Evolutionary conservation across 2,329 filamentous ascomycete species (phyloP).

Genomic region (Colletotrichum tabaci): DNA sequence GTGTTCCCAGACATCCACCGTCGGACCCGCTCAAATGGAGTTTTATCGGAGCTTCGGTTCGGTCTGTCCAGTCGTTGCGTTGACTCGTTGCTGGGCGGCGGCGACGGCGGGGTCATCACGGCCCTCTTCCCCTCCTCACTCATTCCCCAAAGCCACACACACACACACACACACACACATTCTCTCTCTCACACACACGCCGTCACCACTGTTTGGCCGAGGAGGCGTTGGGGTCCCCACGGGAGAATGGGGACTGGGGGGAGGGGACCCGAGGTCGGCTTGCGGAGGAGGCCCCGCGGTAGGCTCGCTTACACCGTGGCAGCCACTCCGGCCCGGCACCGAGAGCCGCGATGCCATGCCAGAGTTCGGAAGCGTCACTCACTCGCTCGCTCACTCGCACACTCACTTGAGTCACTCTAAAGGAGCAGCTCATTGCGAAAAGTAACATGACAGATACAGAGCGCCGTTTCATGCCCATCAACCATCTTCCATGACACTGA

Average conservation of each 20-base stretch:
- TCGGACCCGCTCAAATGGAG: conserved; percentile 32
- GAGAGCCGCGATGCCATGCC: neutral
- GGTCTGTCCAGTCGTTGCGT: neutral
- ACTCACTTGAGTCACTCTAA: too few relatives aligned
- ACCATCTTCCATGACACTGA: neutral
- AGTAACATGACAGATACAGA: neutral
- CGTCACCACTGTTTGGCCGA: conserved; percentile 4
- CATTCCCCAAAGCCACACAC: neutral
- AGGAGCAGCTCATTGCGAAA: too few relatives aligned
- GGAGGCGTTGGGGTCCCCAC: conserved; percentile 27
- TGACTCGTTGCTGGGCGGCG: neutral
- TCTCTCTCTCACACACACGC: neutral
- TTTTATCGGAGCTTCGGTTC: neutral
- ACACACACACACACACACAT: neutral
- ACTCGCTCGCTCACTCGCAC: neutral
- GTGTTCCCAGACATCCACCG: conserved; percentile 25
- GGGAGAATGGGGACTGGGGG: neutral
- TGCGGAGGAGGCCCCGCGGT: conserved; percentile 1
- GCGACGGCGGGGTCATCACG: conserved; percentile 4
- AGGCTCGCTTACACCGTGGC: conserved; percentile 11
- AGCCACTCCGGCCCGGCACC: conserved; percentile 15
- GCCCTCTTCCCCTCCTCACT: neutral
- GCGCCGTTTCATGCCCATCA: neutral
- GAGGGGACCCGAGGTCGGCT: neutral
- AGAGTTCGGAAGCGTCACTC: neutral